Base-by-base conservation (phyloP, 1,139 yeast genomes). In the Magnusiomyces magnusii region DNA sequence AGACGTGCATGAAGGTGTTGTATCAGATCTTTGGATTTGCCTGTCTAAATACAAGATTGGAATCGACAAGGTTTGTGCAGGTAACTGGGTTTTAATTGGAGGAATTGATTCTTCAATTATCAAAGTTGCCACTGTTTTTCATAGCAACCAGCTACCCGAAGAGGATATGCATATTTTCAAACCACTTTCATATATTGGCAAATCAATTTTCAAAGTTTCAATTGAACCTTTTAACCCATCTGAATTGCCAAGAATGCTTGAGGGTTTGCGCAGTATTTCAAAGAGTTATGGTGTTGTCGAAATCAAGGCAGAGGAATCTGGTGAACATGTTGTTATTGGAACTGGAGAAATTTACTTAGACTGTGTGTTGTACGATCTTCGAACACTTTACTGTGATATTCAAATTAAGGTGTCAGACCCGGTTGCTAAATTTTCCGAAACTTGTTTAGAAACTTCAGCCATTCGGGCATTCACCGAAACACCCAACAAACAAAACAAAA, bases 271-370 rank as follows among this genome's bases (percentile, higher is more conserved):
- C 61, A 81, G 78, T 60, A 75, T 87, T 28, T 80, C 80, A 63
- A 83, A 81, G 63, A 75, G 86, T 0, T 92, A 88, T 67, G 79
- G 87, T 17, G 84, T 92, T 5, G 77, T 85, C 44, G 78, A 79
- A 34, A 76, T 89, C 7, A 83, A 80, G 63, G 92, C 87, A 0
- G 97, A 90, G 69, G 96, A 88, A 65, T 86, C 92, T 59, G 97
- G 98, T 1, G 98, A 92, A 67, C 90, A 87, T 69, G 84, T 85
- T 0, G 70, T 95, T 1, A 69, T 85, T 34, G 97, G 95, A 0
- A 83, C 91, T 2, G 99, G 99, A 2, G 99, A 95, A 69, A 68
- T 93, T 21, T 90, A 88, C 68, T 72, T 95, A 74, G 99, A 95
- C 71, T 88, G 95, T 65, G 75, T 87, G 34, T 71, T 95, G 57